Percentiles rank a stretch among this genome's conserved stretches.
phyloP scores from a whole-genome alignment of 2,329 filamentous ascomycete species.

The Talaromyces rugulosus region DNA sequence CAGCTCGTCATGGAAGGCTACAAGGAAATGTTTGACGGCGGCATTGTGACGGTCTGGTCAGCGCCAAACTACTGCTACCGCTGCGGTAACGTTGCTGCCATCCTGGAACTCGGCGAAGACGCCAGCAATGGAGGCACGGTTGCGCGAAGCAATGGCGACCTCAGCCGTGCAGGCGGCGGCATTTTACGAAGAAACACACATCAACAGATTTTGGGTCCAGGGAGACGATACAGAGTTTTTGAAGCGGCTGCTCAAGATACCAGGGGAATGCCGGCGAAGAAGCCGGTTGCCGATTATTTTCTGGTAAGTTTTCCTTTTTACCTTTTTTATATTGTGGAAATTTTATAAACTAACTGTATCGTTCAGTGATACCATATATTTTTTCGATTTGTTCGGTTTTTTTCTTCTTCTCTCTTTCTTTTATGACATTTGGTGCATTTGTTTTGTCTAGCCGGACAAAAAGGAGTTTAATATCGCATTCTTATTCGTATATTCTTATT shows the following conservation, averaged over 20 bases:
- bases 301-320: constrained; percentile 43
- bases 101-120: constrained; percentile 88
- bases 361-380: constrained; percentile 9
- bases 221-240: constrained; percentile 88
- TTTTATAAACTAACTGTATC: not conserved
- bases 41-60: constrained; percentile 98
- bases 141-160: constrained; percentile 55
- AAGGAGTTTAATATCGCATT: not conserved
- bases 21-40: constrained; percentile 97
- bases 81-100: constrained; percentile 92
- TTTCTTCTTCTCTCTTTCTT: not conserved
- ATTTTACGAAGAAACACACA: constrained; percentile 45
- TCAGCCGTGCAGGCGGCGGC: constrained; percentile 35
- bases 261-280: constrained; percentile 97
- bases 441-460: not conserved
- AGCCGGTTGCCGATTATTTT: constrained; percentile 96
- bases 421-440: not conserved
- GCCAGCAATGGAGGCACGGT: constrained; percentile 69
- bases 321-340: not conserved
- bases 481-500: not conserved
- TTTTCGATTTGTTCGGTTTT: not conserved
- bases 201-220: constrained; percentile 62
- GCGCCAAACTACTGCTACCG: constrained; percentile 96
- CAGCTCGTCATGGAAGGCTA: constrained; percentile 99
- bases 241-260: constrained; percentile 95